phyloP scores from a whole-genome alignment of 176 grass and related monocot genomes.

The Ananas comosus region DNA sequence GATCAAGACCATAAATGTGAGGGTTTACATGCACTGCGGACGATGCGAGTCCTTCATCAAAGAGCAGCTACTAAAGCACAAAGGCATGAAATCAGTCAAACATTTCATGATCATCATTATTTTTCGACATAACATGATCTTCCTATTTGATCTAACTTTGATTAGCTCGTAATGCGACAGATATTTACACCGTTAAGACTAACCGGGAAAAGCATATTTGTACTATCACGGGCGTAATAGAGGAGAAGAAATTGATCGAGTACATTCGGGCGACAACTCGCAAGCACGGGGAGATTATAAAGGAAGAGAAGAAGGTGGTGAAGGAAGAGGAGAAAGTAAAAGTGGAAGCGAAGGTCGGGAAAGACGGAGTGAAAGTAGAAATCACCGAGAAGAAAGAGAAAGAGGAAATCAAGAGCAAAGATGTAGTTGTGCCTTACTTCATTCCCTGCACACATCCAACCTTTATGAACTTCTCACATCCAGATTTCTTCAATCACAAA shows the following conservation, averaged over 20 bases:
- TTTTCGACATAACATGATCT: neutral
- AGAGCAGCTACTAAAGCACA: slow-evolving; percentile 53
- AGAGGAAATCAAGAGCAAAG: slow-evolving; percentile 29
- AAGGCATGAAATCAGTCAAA: slow-evolving; percentile 31
- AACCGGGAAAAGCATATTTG: slow-evolving; percentile 49
- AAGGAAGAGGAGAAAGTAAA: slow-evolving; percentile 17
- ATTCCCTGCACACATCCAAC: slow-evolving; percentile 66
- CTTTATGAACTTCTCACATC: slow-evolving; percentile 43
- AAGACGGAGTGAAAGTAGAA: slow-evolving; percentile 4
- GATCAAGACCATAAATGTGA: slow-evolving; percentile 45
- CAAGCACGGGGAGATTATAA: slow-evolving; percentile 35
- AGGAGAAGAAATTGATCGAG: slow-evolving; percentile 50
- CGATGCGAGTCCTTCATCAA: slow-evolving; percentile 47
- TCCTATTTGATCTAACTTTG: neutral
- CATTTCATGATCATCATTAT: neutral
- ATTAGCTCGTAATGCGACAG: slow-evolving; percentile 19
- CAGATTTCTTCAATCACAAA: neutral
- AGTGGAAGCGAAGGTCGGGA: slow-evolving; percentile 5
- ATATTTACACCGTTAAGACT: slow-evolving; percentile 58
- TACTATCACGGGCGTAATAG: slow-evolving; percentile 37
- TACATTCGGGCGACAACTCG: slow-evolving; percentile 44
- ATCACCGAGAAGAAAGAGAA: slow-evolving; percentile 23
- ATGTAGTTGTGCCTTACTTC: slow-evolving; percentile 59
- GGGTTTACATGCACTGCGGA: slow-evolving; percentile 61
- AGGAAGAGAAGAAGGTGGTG: slow-evolving; percentile 45